These are phyloP conservation scores for Skeletonema marinoi DNA, from an alignment of 108 stramenopile species.

Conservation along the genomic window DNA sequence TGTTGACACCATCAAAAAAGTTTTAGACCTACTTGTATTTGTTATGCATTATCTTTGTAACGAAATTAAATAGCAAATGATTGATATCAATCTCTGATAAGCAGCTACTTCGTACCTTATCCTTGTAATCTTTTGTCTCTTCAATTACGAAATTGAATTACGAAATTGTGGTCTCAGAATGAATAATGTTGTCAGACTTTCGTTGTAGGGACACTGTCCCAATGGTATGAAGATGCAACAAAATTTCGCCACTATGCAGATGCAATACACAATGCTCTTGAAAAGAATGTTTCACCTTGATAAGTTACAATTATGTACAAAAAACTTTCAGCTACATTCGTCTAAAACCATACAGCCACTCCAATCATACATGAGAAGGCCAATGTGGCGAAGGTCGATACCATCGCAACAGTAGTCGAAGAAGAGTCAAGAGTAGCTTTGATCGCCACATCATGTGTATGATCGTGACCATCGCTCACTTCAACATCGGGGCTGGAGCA, in stretches of 20 bases:
- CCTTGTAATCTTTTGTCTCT: too few species aligned
- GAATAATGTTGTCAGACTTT: too few species aligned
- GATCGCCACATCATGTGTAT: neutral
- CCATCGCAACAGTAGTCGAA: neutral
- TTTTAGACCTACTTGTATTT: neutral
- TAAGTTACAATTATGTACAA: neutral
- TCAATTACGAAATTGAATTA: too few species aligned
- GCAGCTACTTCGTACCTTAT: too few species aligned
- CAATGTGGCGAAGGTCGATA: neutral
- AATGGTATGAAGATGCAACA: too few species aligned
- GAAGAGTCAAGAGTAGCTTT: neutral
- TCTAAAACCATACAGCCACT: neutral
- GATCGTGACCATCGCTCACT: too few species aligned
- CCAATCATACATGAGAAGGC: neutral
- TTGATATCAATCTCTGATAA: too few species aligned
- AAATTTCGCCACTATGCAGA: too few species aligned
- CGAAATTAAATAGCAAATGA: too few species aligned
- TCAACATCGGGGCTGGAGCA: neutral
- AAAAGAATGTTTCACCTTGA: neutral
- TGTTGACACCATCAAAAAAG: slow-evolving; percentile 43
- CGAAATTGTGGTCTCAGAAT: too few species aligned
- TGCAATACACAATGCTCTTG: too few species aligned
- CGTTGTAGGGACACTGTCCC: too few species aligned
- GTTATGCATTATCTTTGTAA: neutral
- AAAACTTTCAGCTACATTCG: neutral